These are phyloP conservation scores for Aegle marmelos DNA, from an alignment of 345 rosid species.

Conservation along the genomic window DNA sequence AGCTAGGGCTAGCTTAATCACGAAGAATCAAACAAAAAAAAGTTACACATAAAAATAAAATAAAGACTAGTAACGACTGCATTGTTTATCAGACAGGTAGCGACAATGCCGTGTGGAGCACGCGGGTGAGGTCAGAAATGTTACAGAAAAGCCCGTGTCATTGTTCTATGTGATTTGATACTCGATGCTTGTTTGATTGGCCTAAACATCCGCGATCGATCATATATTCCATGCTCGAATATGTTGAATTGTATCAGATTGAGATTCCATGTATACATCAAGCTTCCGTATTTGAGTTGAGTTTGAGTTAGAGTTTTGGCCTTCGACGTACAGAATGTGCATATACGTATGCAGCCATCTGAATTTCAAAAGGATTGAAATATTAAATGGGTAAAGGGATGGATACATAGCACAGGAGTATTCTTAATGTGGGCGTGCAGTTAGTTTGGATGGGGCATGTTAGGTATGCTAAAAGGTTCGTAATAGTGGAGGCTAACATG, in stretches of 20 bases:
- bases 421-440: conserved; percentile 23
- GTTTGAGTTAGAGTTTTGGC: no score
- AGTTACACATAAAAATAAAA: background rate
- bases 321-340: no score
- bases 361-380: no score
- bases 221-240: no score
- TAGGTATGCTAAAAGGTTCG: background rate
- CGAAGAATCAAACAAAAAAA: conserved; percentile 64
- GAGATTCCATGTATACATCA: no score
- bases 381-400: background rate
- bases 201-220: background rate
- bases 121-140: background rate
- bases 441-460: conserved; percentile 22
- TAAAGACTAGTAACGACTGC: background rate
- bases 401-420: conserved; percentile 16
- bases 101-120: conserved; percentile 21
- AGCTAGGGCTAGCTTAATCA: conserved; percentile 68
- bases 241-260: no score
- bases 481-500: conserved; percentile 53
- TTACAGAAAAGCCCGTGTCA: background rate
- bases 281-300: no score
- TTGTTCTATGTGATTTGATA: background rate
- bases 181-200: background rate
- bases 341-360: no score
- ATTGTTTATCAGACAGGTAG: conserved; percentile 5